phyloP scores from a whole-genome alignment of 805 yeast genomes.

The Sugiyamaella floridensis region DNA sequence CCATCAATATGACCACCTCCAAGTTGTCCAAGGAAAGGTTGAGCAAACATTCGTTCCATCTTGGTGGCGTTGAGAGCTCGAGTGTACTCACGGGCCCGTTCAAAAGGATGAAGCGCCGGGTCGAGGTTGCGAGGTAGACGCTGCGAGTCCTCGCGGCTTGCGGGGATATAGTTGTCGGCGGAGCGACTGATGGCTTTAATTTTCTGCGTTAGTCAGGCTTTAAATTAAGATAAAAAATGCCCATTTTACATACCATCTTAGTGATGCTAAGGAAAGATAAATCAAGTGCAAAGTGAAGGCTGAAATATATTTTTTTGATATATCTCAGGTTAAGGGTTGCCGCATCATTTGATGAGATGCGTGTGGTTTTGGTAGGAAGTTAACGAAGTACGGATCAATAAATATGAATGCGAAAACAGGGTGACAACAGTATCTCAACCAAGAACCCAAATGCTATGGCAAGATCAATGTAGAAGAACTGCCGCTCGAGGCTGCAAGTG shows the following conservation, averaged over 20 bases:
- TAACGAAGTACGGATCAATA: too few relatives aligned
- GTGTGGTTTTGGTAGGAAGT: too few relatives aligned
- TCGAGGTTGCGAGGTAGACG: conserved; percentile 82
- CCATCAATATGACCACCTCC: conserved; percentile 97
- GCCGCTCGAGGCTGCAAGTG: not conserved
- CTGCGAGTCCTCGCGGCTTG: conserved; percentile 80
- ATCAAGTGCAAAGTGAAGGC: too few relatives aligned
- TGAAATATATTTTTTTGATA: too few relatives aligned
- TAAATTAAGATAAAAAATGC: too few relatives aligned
- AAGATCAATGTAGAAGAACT: not conserved
- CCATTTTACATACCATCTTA: conserved; percentile 12
- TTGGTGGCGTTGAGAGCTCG: conserved; percentile 93
- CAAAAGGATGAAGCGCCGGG: conserved; percentile 94
- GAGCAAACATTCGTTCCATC: conserved; percentile 93
- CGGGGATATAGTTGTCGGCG: conserved; percentile 88
- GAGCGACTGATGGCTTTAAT: conserved; percentile 85
- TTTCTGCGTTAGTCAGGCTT: conserved; percentile 40
- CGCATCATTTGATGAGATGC: too few relatives aligned
- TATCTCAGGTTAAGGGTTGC: too few relatives aligned
- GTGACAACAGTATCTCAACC: not conserved
- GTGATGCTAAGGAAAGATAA: not conserved
- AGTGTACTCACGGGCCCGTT: conserved; percentile 93
- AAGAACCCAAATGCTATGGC: not conserved
- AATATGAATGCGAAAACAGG: too few relatives aligned
- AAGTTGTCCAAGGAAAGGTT: conserved; percentile 90